phyloP scores from a whole-genome alignment of 2,329 filamentous ascomycete genomes.

The Epichloe sylvatica region DNA sequence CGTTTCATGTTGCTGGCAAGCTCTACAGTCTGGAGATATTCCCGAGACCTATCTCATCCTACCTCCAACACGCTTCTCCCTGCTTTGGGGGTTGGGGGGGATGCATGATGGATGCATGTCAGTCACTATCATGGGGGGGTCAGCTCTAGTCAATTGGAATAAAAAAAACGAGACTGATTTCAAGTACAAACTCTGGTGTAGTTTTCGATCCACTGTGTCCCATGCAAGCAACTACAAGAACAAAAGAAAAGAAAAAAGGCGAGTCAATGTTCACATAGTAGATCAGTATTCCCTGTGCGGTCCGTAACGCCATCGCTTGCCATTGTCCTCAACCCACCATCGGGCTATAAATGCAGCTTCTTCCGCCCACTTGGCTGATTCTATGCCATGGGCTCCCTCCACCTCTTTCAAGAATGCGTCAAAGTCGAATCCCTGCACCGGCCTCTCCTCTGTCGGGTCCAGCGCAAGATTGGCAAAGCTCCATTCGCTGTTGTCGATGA shows the following conservation, averaged over 20 bases:
- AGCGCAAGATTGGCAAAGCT: constrained; percentile 15
- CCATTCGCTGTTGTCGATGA: constrained; percentile 19
- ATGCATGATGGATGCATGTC: no score
- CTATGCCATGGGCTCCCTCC: constrained; percentile 10
- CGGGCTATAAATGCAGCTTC: constrained; percentile 20
- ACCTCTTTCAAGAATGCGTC: constrained; percentile 11
- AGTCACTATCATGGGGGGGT: no score
- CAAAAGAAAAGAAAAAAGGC: neutral
- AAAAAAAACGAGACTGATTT: no score
- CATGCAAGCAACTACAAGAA: no score
- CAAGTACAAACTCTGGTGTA: no score
- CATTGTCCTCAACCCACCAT: constrained; percentile 23
- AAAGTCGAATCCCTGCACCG: constrained; percentile 14
- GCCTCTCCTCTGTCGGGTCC: constrained; percentile 16
- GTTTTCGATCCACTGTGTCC: no score
- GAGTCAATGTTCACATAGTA: constrained; percentile 18
- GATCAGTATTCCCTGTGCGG: constrained; percentile 3
- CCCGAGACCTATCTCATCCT: no score
- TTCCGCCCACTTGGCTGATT: constrained; percentile 18
- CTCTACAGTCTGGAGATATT: no score
- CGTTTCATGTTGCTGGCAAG: no score
- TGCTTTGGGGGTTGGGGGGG: no score
- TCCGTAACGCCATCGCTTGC: constrained; percentile 19
- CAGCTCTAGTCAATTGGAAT: no score
- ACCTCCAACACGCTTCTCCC: no score